Conservation (phyloP, 164 flowering plant species). For the Amborella trichopoda region DNA sequence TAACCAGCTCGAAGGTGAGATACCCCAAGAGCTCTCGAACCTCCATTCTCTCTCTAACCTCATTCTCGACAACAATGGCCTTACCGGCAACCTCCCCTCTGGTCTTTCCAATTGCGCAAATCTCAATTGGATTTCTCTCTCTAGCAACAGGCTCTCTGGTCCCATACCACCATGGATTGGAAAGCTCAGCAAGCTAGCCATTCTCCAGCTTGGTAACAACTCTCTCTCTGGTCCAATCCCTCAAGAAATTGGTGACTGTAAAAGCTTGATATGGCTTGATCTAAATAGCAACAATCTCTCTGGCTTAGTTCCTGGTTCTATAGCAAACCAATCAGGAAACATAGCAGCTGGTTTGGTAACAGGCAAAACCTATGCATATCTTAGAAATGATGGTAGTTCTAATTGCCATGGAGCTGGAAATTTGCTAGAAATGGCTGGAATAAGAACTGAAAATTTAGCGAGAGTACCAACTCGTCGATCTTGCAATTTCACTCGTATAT, state of each 20-base stretch:
- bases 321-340: constrained; percentile 70
- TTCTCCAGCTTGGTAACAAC: constrained; percentile 86
- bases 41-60: constrained; percentile 48
- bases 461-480: constrained; percentile 51
- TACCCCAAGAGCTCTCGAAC: constrained; percentile 55
- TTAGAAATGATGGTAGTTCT: constrained; percentile 66
- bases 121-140: constrained; percentile 91
- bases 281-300: constrained; percentile 65
- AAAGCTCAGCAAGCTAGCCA: constrained; percentile 43
- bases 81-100: constrained; percentile 63
- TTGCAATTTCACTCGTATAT: constrained; percentile 68
- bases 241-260: constrained; percentile 74
- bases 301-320: constrained; percentile 59
- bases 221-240: constrained; percentile 71
- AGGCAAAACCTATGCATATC: constrained; percentile 63
- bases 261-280: constrained; percentile 92
- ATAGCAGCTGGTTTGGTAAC: constrained; percentile 52
- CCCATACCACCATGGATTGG: constrained; percentile 77
- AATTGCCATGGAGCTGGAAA: constrained; percentile 89
- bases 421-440: constrained; percentile 81
- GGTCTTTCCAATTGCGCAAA: constrained; percentile 65
- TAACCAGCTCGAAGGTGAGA: constrained; percentile 67
- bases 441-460: constrained; percentile 39
- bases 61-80: constrained; percentile 77
- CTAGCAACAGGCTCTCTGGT: constrained; percentile 65